phyloP scores from a whole-genome alignment of 2,329 filamentous ascomycete species.

The Epichloe typhina region DNA sequence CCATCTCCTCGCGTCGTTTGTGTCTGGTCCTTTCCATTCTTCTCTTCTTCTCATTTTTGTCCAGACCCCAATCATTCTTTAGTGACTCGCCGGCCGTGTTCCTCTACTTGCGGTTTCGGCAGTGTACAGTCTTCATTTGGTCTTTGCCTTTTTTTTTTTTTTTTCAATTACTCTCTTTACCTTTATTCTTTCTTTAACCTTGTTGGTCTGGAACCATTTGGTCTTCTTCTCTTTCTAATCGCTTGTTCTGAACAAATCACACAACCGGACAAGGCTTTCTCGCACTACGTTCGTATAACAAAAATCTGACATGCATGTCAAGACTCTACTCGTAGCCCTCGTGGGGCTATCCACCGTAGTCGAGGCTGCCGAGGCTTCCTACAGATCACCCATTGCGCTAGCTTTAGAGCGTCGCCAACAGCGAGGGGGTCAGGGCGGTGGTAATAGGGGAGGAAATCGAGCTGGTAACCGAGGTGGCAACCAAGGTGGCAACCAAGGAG shows the following conservation, averaged over 20 bases:
- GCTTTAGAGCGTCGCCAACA: constrained; percentile 29
- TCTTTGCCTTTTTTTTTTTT: constrained; percentile 8
- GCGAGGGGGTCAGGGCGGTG: not conserved
- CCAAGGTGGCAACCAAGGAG: not conserved
- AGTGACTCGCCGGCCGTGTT: constrained; percentile 16
- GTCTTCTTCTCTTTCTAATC: constrained; percentile 13
- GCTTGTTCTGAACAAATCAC: not conserved
- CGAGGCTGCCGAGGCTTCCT: constrained; percentile 31
- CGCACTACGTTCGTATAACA: not conserved
- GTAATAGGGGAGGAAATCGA: not conserved
- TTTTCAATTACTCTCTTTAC: constrained; percentile 2
- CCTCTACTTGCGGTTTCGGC: constrained; percentile 4
- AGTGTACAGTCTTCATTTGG: constrained; percentile 19
- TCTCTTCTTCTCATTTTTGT: constrained; percentile 16
- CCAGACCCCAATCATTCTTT: constrained; percentile 10
- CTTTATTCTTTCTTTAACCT: constrained; percentile 6
- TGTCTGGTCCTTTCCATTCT: constrained; percentile 32
- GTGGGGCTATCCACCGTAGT: constrained; percentile 22
- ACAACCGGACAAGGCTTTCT: constrained; percentile 5
- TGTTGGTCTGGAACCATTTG: constrained; percentile 10
- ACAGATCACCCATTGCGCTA: constrained; percentile 22
- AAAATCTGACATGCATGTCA: constrained; percentile 32
- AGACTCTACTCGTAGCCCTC: constrained; percentile 34
- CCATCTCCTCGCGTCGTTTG: constrained; percentile 21
- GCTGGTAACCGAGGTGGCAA: not conserved